These are phyloP conservation scores for Barnettozyma californica DNA, from an alignment of 805 yeast genomes.

Conservation along the genomic window DNA sequence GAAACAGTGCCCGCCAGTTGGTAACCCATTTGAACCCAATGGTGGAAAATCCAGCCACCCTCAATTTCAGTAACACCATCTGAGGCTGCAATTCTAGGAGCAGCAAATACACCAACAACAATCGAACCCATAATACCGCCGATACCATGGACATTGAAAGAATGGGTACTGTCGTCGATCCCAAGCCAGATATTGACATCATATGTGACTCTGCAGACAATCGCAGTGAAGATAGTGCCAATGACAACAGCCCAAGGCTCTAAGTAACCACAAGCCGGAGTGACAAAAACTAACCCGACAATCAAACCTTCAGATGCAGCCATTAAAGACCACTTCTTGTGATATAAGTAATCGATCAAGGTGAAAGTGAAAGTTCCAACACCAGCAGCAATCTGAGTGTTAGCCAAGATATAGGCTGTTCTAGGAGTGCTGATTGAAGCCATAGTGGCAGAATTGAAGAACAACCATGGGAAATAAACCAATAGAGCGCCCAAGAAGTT, in stretches of 20 bases:
- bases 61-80: constrained; percentile 79
- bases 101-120: constrained; percentile 82
- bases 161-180: constrained; percentile 90
- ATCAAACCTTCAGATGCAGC: constrained; percentile 93
- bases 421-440: constrained; percentile 76
- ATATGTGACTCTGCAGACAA: constrained; percentile 82
- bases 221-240: constrained; percentile 73
- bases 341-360: constrained; percentile 75
- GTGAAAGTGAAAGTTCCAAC: constrained; percentile 90
- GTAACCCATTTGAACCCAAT: constrained; percentile 86
- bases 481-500: constrained; percentile 82
- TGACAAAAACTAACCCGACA: constrained; percentile 96
- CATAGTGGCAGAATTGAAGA: constrained; percentile 82
- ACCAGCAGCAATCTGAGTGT: constrained; percentile 84
- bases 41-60: constrained; percentile 93
- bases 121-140: constrained; percentile 89
- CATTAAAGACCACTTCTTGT: constrained; percentile 85
- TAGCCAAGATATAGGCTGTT: constrained; percentile 84
- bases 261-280: constrained; percentile 91
- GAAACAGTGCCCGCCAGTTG: constrained; percentile 60
- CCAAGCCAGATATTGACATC: constrained; percentile 70
- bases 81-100: constrained; percentile 79
- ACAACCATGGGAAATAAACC: constrained; percentile 95
- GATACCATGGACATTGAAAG: constrained; percentile 94
- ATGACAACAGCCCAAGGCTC: constrained; percentile 90